These are phyloP conservation scores for Lepiota subincarnata DNA, from an alignment of 768 basidiomycete genomes.

Conservation along the genomic window DNA sequence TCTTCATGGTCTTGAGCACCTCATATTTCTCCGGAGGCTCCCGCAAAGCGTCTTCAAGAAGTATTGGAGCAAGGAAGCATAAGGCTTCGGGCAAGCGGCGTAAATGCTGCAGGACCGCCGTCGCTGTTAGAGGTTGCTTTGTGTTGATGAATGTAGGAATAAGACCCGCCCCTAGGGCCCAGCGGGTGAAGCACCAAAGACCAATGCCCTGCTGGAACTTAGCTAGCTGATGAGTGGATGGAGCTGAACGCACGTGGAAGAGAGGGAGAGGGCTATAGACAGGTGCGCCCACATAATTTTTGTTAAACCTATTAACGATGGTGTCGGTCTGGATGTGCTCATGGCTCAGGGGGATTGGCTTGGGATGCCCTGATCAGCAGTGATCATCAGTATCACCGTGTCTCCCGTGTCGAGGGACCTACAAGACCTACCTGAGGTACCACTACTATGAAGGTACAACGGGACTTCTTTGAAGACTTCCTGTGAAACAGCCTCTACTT, in stretches of 20 bases:
- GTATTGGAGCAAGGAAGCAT: conserved; percentile 14
- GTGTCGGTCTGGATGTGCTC: conserved; percentile 8
- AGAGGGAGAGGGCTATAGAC: conserved; percentile 18
- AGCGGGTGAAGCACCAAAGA: conserved; percentile 11
- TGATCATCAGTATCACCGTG: too few species aligned
- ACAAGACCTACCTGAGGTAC: conserved; percentile 5
- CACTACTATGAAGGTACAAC: conserved; percentile 11
- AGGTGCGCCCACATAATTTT: conserved; percentile 10
- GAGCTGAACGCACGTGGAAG: conserved; percentile 19
- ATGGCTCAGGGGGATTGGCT: conserved; percentile 16
- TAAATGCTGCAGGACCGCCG: conserved; percentile 14
- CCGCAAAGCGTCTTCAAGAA: conserved; percentile 17
- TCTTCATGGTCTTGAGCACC: conserved; percentile 2
- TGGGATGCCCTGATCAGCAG: conserved; percentile 17
- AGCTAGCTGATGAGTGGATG: background rate
- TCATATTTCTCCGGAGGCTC: background rate
- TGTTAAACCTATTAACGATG: background rate
- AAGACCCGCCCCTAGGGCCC: conserved; percentile 6
- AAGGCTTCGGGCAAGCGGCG: conserved; percentile 6
- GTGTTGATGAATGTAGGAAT: conserved; percentile 10
- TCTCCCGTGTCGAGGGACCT: too few species aligned
- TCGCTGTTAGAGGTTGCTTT: conserved; percentile 12
- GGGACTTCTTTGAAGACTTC: conserved; percentile 5
- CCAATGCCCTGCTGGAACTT: conserved; percentile 13
- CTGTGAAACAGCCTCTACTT: background rate